Evolutionary conservation across 176 grass and related monocot genomes (phyloP), one percentile per base, ranked within the genome.

Genomic region (Cymbopogon citratus): DNA sequence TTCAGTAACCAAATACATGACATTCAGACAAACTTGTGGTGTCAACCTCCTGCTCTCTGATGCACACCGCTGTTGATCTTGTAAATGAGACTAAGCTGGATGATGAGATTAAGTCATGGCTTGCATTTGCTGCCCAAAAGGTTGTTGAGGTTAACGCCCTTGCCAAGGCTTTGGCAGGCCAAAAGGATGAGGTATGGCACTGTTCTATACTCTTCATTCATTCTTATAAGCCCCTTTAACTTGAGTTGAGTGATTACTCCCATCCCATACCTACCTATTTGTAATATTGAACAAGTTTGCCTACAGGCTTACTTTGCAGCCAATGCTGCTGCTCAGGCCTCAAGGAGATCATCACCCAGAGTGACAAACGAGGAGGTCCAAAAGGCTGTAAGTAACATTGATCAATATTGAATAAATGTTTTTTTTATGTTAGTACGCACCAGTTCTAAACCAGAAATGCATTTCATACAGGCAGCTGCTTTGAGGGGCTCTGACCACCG

Each of bases 51-150:
- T 98, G 95, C 86, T 98, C 95, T 0, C 84, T 98, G 40, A 94
- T 94, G 95, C 95, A 98, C 86, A 98, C 95, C 26, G 95, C 95
- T 68, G 95, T 98, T 25, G 95, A 98, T 82, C 92, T 98, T 63
- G 81, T 98, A 29, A 94, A 98, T 29, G 95, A 98, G 79, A 98
- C 87, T 49, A 98, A 98, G 66, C 86, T 98, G 5, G 95, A 98
- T 66, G 80, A 67, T 45, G 95, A 98, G 83, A 92, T 98, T 63
- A 98, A 98, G 81, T 98, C 92, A n/a, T 98, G 95, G 95, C 69
- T 98, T 6, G 92, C 92, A 19, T 98, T 98, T 89, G 95, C 95
- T 91, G 95, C 95, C 78, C 95, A 98, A 82, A 98, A 98, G 88
- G 95, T 98, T 44, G 78, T 98, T 87, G 95, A 98, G 82, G 95